Evolutionary conservation across 164 flowering plant species (phyloP).

Genomic region (Piper longum): DNA sequence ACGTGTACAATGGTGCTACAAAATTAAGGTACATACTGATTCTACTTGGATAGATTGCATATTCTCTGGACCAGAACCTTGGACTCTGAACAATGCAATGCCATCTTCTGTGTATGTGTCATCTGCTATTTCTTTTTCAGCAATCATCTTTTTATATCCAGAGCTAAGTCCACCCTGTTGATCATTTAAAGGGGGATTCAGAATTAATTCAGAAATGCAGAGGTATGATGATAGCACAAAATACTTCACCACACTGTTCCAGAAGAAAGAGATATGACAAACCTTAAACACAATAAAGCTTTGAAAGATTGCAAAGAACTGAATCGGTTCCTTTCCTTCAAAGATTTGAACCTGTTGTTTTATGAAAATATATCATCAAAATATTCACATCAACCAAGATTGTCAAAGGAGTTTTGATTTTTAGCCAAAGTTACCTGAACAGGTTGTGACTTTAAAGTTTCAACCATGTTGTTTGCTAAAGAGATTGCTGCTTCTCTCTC

Average conservation of each 20-base stretch:
- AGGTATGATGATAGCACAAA: not conserved
- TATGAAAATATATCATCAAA: conserved; percentile 1
- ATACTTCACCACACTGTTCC: not conserved
- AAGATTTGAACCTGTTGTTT: conserved; percentile 56
- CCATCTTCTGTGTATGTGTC: conserved; percentile 81
- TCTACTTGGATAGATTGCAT: conserved; percentile 99
- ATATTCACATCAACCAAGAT: not conserved
- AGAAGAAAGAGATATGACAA: conserved; percentile 4
- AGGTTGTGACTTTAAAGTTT: conserved; percentile 58
- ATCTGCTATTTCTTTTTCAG: conserved; percentile 58
- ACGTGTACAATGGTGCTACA: no score
- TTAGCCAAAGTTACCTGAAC: conserved; percentile 43
- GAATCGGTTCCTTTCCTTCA: conserved; percentile 90
- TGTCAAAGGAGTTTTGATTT: not conserved
- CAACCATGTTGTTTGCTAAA: conserved; percentile 81
- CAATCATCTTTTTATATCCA: conserved; percentile 62
- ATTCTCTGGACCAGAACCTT: conserved; percentile 96
- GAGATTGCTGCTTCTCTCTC: conserved; percentile 66
- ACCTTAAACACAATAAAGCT: conserved; percentile 87
- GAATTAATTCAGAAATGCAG: not conserved
- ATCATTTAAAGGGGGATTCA: conserved; percentile 1
- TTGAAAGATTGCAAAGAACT: conserved; percentile 75
- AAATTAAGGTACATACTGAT: conserved; percentile 28
- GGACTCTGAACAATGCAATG: conserved; percentile 77
- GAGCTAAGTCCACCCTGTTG: conserved; percentile 87